These are phyloP conservation scores for Daldinia vernicosa DNA, from an alignment of 495 filamentous ascomycete genomes.

Conservation along the genomic window DNA sequence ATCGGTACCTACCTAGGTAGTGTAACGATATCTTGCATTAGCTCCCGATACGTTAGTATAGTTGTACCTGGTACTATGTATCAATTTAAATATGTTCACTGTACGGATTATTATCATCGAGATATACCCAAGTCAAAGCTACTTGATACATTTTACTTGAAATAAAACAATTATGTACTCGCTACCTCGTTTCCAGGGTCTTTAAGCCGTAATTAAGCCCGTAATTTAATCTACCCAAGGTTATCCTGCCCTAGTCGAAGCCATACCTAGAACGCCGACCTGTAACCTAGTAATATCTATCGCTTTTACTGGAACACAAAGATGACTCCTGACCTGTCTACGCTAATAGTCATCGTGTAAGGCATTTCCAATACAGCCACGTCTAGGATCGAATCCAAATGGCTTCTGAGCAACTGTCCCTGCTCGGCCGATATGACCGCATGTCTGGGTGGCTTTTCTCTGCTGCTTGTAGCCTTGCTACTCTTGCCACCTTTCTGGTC, in stretches of 20 bases:
- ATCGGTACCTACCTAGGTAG: too few species aligned
- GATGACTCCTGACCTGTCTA: conserved; percentile 89
- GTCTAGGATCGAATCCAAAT: conserved; percentile 89
- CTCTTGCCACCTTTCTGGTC: conserved; percentile 50
- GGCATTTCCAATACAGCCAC: conserved; percentile 87
- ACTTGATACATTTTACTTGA: too few species aligned
- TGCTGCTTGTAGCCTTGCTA: conserved; percentile 46
- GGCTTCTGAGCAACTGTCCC: conserved; percentile 82
- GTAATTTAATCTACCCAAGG: neutral
- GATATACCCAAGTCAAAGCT: too few species aligned
- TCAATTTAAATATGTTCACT: too few species aligned
- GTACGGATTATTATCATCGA: too few species aligned
- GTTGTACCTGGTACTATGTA: neutral
- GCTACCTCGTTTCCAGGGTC: neutral
- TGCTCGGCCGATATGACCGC: conserved; percentile 92
- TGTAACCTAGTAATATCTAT: conserved; percentile 7
- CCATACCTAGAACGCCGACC: conserved; percentile 6
- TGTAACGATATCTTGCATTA: conserved; percentile 1
- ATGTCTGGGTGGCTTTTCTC: conserved; percentile 67
- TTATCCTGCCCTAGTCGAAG: conserved; percentile 9
- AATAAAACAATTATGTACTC: neutral
- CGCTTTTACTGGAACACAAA: conserved; percentile 74
- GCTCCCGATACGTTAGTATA: conserved; percentile 1
- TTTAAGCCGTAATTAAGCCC: conserved; percentile 2
- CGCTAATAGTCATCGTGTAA: conserved; percentile 91